Percentiles rank a stretch among this genome's conserved stretches.
phyloP scores from a whole-genome alignment of 176 grass and related monocot species.

The Elymus sibiricus region DNA sequence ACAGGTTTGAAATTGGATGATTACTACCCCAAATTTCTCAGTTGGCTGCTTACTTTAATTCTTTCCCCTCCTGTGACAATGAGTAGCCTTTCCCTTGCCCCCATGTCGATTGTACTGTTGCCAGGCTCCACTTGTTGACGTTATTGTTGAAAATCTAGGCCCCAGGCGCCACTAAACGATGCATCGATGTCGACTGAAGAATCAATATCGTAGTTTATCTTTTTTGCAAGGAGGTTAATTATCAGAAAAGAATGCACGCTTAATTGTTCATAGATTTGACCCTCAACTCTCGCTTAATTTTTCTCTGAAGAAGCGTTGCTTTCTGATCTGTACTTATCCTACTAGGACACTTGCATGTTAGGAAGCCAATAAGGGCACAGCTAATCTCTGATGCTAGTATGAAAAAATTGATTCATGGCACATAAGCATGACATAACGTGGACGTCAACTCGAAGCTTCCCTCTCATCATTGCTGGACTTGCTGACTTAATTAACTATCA shows the following conservation, averaged over 20 bases:
- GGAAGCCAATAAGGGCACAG: conserved; percentile 14
- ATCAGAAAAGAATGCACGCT: not conserved
- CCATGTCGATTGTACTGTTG: conserved; percentile 17
- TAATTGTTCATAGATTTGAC: not conserved
- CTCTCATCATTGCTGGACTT: not conserved
- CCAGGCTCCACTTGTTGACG: conserved; percentile 20
- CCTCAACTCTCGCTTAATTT: not conserved
- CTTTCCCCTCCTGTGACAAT: not conserved
- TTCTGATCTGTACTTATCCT: not conserved
- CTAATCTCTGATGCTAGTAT: not conserved
- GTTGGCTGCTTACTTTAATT: not conserved
- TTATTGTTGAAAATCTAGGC: conserved; percentile 37
- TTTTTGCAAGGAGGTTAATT: not conserved
- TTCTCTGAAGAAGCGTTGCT: not conserved
- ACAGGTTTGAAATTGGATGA: conserved; percentile 21
- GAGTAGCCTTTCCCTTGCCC: not conserved
- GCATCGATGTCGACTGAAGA: not conserved
- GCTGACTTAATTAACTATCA: not conserved
- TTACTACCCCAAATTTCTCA: not conserved
- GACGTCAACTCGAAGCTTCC: conserved; percentile 24
- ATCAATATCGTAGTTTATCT: not conserved
- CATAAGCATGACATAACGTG: conserved; percentile 31
- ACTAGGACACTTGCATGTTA: not conserved
- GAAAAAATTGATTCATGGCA: conserved; percentile 1
- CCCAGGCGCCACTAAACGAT: not conserved